Percentiles rank a stretch among this genome's conserved stretches.
phyloP scores from a whole-genome alignment of 352 stramenopile species.

The Pythium phragmitis region DNA sequence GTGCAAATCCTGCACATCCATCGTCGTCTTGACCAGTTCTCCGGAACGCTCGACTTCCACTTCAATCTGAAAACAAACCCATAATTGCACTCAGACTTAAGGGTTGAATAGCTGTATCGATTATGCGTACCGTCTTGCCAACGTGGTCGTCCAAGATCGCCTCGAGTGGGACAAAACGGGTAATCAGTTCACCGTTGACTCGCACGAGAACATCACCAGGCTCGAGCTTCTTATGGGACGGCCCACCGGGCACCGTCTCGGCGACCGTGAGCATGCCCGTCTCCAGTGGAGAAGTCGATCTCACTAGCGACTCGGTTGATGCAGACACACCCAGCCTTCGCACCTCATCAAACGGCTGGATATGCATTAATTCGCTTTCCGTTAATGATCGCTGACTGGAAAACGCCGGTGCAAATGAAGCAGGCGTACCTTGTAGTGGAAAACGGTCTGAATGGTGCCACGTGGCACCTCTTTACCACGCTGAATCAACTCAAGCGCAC shows the following conservation, averaged over 20 bases:
- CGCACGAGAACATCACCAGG: conserved; percentile 89
- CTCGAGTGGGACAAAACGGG: conserved; percentile 88
- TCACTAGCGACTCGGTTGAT: conserved; percentile 76
- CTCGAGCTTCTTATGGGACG: conserved; percentile 77
- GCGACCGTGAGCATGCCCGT: conserved; percentile 91
- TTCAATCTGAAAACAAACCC: conserved; percentile 42
- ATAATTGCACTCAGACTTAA: neutral
- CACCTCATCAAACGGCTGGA: conserved; percentile 87
- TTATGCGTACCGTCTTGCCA: conserved; percentile 42
- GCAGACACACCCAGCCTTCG: conserved; percentile 74
- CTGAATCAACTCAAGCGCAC: conserved; percentile 83
- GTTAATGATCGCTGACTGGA: neutral
- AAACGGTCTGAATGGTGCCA: conserved; percentile 88
- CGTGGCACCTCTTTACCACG: conserved; percentile 66
- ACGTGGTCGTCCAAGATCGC: conserved; percentile 79
- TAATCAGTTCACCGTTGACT: conserved; percentile 79
- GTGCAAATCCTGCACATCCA: conserved; percentile 86
- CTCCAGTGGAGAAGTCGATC: conserved; percentile 74
- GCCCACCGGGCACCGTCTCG: conserved; percentile 80
- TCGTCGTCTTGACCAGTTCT: conserved; percentile 48
- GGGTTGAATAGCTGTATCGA: conserved; percentile 20
- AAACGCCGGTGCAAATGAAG: neutral
- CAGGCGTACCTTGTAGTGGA: conserved; percentile 71
- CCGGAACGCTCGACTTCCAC: conserved; percentile 83
- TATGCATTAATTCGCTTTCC: neutral